phyloP scores from a whole-genome alignment of 345 rosid genomes.

The Kandelia obovata region DNA sequence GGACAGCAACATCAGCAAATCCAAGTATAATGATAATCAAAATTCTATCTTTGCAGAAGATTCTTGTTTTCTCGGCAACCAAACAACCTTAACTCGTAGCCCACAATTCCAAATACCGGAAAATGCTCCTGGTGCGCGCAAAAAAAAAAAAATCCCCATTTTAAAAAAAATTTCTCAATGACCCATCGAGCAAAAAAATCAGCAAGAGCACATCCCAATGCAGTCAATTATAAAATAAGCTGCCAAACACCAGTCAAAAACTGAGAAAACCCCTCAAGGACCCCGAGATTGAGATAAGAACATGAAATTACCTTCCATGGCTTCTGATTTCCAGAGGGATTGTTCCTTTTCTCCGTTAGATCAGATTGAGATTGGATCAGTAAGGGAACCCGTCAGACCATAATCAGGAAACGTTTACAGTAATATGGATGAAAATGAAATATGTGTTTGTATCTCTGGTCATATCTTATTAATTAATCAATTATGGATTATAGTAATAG shows the following conservation, averaged over 20 bases:
- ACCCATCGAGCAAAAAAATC: not conserved
- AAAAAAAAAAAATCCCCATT: not conserved
- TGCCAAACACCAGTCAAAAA: not conserved
- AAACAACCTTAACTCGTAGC: constrained; percentile 6
- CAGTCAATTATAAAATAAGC: not conserved
- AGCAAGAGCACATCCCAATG: constrained; percentile 1
- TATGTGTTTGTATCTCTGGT: constrained; percentile 8
- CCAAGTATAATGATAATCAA: not conserved
- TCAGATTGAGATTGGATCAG: constrained; percentile 17
- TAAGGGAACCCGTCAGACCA: constrained; percentile 18
- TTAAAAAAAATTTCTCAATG: not conserved
- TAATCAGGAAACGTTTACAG: not conserved
- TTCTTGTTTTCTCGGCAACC: constrained; percentile 18
- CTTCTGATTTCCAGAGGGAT: not conserved
- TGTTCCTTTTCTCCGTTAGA: constrained; percentile 5
- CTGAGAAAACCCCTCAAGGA: constrained; percentile 1
- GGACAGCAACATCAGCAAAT: not conserved
- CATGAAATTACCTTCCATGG: constrained; percentile 35
- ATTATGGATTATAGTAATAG: not conserved
- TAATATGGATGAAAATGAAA: constrained; percentile 8
- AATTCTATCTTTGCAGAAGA: not conserved
- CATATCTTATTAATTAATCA: not conserved
- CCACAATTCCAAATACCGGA: constrained; percentile 1
- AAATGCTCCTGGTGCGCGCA: not conserved
- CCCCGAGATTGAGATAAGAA: constrained; percentile 11